Evolutionary conservation across 2,329 filamentous ascomycete species (phyloP).

Genomic region (Sordariomycetes sp.): DNA sequence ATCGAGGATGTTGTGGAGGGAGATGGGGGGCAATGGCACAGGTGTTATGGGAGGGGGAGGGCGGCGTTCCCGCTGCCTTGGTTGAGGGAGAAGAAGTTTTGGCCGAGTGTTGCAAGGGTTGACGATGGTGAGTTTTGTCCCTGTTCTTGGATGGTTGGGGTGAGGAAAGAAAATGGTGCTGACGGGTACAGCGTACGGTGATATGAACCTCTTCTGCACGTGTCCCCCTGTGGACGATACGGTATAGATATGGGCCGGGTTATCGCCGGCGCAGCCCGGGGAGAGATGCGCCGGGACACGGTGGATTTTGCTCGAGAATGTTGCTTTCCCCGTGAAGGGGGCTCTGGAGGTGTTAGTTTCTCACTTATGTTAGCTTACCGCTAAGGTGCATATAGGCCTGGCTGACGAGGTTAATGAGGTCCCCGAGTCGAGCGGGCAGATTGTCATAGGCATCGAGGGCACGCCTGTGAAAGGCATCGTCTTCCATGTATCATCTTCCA

Average conservation of each 20-base stretch:
- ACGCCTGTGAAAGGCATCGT: no score
- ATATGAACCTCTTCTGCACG: slow-evolving; percentile 88
- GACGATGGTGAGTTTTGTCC: slow-evolving; percentile 44
- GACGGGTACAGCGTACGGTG: slow-evolving; percentile 58
- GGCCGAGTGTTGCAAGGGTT: slow-evolving; percentile 75
- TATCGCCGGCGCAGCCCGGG: no score
- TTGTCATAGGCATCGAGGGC: no score
- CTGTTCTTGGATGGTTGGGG: background rate
- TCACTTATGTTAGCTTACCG: no score
- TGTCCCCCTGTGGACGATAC: slow-evolving; percentile 71
- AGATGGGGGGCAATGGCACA: slow-evolving; percentile 54
- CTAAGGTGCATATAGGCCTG: no score
- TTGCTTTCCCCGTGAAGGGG: no score
- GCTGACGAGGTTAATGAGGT: no score
- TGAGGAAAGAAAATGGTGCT: background rate
- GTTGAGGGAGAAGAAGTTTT: slow-evolving; percentile 93
- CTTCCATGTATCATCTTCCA: no score
- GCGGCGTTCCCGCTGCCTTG: slow-evolving; percentile 79
- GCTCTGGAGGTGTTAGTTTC: no score
- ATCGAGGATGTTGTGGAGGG: slow-evolving; percentile 64
- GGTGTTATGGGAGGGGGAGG: slow-evolving; percentile 68
- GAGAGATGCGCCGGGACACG: no score
- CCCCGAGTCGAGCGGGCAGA: no score
- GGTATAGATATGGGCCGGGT: background rate
- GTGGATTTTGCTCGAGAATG: no score